These are phyloP conservation scores for Leucoagaricus sp. DNA, from an alignment of 1,284 basidiomycete species.

Conservation along the genomic window DNA sequence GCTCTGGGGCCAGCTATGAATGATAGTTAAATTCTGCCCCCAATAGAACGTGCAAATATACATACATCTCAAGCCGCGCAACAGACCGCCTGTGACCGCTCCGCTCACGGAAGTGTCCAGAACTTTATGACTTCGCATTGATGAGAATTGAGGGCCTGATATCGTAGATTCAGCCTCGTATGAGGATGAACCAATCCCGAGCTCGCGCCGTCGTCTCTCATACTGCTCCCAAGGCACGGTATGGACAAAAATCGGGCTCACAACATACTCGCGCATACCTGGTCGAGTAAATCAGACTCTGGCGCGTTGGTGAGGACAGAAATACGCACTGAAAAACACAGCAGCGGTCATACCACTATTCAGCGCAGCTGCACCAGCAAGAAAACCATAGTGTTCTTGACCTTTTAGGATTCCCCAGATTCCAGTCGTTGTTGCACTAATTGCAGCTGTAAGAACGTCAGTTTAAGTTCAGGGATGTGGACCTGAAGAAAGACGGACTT, in stretches of 20 bases:
- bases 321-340: slow-evolving; percentile 68
- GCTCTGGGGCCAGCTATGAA: slow-evolving; percentile 39
- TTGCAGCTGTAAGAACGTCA: slow-evolving; percentile 39
- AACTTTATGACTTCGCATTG: slow-evolving; percentile 56
- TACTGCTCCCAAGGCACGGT: slow-evolving; percentile 40
- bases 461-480: slow-evolving; percentile 26
- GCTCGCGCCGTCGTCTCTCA: slow-evolving; percentile 29
- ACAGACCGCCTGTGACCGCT: slow-evolving; percentile 54
- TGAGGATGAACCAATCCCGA: slow-evolving; percentile 21
- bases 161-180: background rate
- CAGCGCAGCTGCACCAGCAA: slow-evolving; percentile 54
- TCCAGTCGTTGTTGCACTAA: slow-evolving; percentile 54
- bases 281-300: background rate
- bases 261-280: slow-evolving; percentile 69
- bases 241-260: slow-evolving; percentile 55
- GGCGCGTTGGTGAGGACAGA: background rate
- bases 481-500: slow-evolving; percentile 58
- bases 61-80: slow-evolving; percentile 44
- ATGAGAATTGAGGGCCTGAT: slow-evolving; percentile 41
- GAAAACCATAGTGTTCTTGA: slow-evolving; percentile 39
- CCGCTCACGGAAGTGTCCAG: slow-evolving; percentile 69
- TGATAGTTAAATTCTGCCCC: slow-evolving; percentile 1
- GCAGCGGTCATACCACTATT: slow-evolving; percentile 69
- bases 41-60: slow-evolving; percentile 6
- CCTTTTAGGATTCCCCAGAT: slow-evolving; percentile 52